phyloP scores from a whole-genome alignment of 768 basidiomycete species.

The Suillus placidus region DNA sequence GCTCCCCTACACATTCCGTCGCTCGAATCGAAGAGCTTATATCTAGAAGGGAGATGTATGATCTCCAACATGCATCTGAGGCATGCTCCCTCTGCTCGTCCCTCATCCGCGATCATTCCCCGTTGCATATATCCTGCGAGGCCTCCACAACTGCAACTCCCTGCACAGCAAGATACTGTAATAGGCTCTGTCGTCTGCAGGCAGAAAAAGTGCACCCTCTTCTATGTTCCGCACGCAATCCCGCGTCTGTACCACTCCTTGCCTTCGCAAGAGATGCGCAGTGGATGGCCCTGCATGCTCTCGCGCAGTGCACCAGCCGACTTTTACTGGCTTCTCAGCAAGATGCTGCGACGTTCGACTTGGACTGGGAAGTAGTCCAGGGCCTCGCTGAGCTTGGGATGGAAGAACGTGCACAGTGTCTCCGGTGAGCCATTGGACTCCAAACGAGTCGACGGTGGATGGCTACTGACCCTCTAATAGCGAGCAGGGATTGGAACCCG shows the following conservation, averaged over 20 bases:
- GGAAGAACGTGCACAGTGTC: constrained; percentile 59
- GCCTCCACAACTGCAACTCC: constrained; percentile 41
- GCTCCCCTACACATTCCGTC: constrained; percentile 16
- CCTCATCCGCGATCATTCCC: constrained; percentile 46
- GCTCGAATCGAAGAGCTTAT: neutral
- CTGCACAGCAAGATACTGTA: constrained; percentile 78
- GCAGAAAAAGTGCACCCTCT: constrained; percentile 67
- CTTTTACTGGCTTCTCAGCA: constrained; percentile 58
- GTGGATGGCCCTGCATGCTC: constrained; percentile 76
- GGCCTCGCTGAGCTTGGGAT: constrained; percentile 76
- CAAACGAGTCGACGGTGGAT: neutral
- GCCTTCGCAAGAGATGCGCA: constrained; percentile 57
- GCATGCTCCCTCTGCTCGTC: constrained; percentile 81
- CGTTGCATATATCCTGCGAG: constrained; percentile 56
- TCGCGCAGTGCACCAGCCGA: constrained; percentile 65
- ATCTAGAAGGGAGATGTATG: constrained; percentile 69
- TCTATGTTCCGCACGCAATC: constrained; percentile 77
- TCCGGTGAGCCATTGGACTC: constrained; percentile 17
- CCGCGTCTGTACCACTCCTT: constrained; percentile 61
- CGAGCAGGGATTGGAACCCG: constrained; percentile 51
- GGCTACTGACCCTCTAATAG: constrained; percentile 20
- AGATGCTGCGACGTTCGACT: constrained; percentile 36
- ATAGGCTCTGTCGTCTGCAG: constrained; percentile 71
- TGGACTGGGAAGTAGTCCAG: constrained; percentile 58
- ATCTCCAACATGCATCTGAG: constrained; percentile 56